phyloP scores from a whole-genome alignment of 495 filamentous ascomycete genomes.

The Astrothelium macrocarpum region DNA sequence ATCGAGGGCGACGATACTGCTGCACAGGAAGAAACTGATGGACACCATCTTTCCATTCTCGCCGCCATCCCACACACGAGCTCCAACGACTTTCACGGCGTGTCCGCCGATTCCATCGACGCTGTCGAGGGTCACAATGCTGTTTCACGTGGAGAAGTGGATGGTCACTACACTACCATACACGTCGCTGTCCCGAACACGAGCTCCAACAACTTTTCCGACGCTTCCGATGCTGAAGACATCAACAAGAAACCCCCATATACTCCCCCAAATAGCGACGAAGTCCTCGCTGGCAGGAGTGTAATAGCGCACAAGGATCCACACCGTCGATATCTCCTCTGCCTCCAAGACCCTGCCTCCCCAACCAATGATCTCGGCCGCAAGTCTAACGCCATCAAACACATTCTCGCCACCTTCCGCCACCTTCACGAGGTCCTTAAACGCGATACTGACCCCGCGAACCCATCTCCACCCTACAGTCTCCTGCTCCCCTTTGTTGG shows the following conservation, averaged over 20 bases:
- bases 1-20: background rate
- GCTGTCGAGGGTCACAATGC: background rate
- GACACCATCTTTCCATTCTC: too few relatives aligned
- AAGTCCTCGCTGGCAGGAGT: constrained; percentile 9
- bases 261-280: background rate
- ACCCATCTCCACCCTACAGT: background rate
- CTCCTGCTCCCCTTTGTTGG: background rate
- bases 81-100: too few relatives aligned
- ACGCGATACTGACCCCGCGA: background rate
- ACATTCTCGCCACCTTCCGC: constrained; percentile 30
- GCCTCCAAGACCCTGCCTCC: constrained; percentile 53
- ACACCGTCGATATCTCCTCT: constrained; percentile 37
- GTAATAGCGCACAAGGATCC: constrained; percentile 12
- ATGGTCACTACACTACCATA: too few relatives aligned
- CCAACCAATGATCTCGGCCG: constrained; percentile 46
- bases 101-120: background rate
- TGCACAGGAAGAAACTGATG: too few relatives aligned
- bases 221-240: background rate
- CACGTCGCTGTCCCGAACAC: background rate
- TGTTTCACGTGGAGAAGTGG: background rate
- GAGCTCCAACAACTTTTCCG: background rate
- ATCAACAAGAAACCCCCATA: background rate
- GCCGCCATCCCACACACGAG: too few relatives aligned
- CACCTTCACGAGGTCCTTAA: background rate
- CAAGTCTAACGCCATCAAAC: constrained; percentile 35